Base-by-base conservation (phyloP, 1,284 basidiomycete species). In the Limonomyces culmigenus region DNA sequence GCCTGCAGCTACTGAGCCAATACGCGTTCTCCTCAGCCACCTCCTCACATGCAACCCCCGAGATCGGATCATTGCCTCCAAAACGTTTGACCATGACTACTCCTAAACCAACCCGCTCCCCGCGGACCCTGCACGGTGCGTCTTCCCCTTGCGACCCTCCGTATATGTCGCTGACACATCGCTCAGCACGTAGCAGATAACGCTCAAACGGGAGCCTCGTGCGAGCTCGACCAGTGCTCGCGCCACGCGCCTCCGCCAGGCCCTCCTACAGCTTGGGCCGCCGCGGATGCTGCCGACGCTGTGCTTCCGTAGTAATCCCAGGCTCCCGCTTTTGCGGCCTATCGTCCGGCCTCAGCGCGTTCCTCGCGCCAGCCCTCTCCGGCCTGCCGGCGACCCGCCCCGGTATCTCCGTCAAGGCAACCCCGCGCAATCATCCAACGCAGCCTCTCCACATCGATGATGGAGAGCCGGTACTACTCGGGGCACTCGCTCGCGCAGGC, bases 21-120 rank as follows among this genome's bases (percentile, higher is more conserved):
- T 52, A 88, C 87, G 1, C 43, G 89, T 96, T 55, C 74, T 98
- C 37, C 51, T 97, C 39, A 95, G 98, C 54, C 87, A 84, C 56
- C 62, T 98, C 33, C 59, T 98, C 36, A 75, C 74, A 4, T 91
- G 92, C 54, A 87, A 97, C 54, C 93, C 95, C 33, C 74, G 80
- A 50, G 79, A 91, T 46, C 71, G 93, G 25, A 72, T 96, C 41
- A 95, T 92, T 6, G 95, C 95, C 6, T 57, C 73, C 16, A 74
- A 91, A 48, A 85, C 86, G 3, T 71, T 93, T 43, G 74, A 80
- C 42, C 89, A 95, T 50, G 76, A 88, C 35, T 95, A 93, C 58
- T 95, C 95, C 56, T 92, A 84, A 83, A 78, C 74, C 1, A 75
- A 84, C 43, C 86, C 87, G 0, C 47, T 85, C 19, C 78, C 86